These are phyloP conservation scores for Lasiodiplodia gonubiensis DNA, from an alignment of 2,329 filamentous ascomycete genomes.

Conservation along the genomic window DNA sequence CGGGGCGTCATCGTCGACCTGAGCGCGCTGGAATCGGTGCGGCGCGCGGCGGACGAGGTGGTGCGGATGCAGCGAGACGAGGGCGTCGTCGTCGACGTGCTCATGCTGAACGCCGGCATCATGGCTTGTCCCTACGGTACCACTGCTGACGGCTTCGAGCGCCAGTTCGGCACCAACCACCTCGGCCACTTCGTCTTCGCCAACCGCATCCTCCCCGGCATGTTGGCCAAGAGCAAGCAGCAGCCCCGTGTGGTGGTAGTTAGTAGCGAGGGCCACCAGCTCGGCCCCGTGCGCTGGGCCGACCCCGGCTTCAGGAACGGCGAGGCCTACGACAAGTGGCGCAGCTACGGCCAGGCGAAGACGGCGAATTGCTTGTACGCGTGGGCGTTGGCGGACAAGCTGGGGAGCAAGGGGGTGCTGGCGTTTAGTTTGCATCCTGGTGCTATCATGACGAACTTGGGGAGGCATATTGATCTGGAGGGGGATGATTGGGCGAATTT, in stretches of 20 bases:
- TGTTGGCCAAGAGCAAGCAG: constrained; percentile 41
- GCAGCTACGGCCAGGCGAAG: constrained; percentile 36
- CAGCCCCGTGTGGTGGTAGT: constrained; percentile 38
- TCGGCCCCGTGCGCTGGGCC: constrained; percentile 30
- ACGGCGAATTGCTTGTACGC: constrained; percentile 39
- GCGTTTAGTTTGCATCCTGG: constrained; percentile 43
- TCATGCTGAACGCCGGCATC: constrained; percentile 49
- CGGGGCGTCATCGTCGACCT: constrained; percentile 46
- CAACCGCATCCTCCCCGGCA: constrained; percentile 48
- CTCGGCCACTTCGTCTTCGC: constrained; percentile 53
- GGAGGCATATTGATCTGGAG: constrained; percentile 29
- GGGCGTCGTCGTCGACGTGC: constrained; percentile 48
- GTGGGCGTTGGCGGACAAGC: constrained; percentile 35
- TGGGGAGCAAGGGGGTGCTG: constrained; percentile 35
- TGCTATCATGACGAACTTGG: constrained; percentile 36
- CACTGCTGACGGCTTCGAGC: constrained; percentile 52
- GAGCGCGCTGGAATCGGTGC: constrained; percentile 42
- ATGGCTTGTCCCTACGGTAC: constrained; percentile 41
- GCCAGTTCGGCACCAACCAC: constrained; percentile 55
- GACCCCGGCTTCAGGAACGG: constrained; percentile 33
- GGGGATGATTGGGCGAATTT: constrained; percentile 33
- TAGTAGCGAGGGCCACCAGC: constrained; percentile 34
- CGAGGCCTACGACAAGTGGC: constrained; percentile 26
- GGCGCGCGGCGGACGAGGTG: constrained; percentile 43
- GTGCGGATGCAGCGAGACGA: constrained; percentile 31